Conservation (phyloP, 164 flowering plant genomes). For the Vitis amurensis region DNA sequence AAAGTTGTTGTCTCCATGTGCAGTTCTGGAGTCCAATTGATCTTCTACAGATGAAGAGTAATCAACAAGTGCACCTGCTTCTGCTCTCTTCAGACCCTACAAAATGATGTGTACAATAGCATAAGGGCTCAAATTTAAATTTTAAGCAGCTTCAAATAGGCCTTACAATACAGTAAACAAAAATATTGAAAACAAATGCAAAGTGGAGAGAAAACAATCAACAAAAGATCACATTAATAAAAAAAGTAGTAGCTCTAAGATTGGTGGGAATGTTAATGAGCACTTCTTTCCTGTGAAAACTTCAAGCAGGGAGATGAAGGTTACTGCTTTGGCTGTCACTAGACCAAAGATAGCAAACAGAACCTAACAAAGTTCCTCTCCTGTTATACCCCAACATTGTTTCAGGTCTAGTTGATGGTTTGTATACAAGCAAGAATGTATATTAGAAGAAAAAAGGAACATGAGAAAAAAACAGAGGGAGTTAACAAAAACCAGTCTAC, state of each 20-base stretch:
- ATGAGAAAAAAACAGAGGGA: not conserved
- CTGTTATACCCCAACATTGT: not conserved
- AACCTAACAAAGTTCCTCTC: not conserved
- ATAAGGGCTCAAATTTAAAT: not conserved
- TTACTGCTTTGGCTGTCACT: not conserved
- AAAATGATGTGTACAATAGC: not conserved
- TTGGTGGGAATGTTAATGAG: not conserved
- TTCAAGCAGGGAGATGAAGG: not conserved
- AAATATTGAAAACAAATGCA: not conserved
- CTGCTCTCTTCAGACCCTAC: conserved; percentile 26
- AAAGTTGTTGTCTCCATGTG: conserved; percentile 22
- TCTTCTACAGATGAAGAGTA: conserved; percentile 10
- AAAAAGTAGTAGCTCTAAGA: not conserved
- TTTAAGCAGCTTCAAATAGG: not conserved
- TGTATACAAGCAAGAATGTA: not conserved
- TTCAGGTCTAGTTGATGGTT: not conserved
- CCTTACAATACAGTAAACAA: not conserved
- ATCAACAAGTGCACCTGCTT: conserved; percentile 11
- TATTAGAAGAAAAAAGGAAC: not conserved
- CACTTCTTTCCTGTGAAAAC: not conserved
- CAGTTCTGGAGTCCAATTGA: conserved; percentile 10
- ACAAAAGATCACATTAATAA: not conserved
- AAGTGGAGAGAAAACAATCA: not conserved
- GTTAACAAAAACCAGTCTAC: not conserved
- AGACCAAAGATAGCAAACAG: not conserved